Evolutionary conservation across 2,329 filamentous ascomycete species (phyloP).

Genomic region (Leptographium flavum): DNA sequence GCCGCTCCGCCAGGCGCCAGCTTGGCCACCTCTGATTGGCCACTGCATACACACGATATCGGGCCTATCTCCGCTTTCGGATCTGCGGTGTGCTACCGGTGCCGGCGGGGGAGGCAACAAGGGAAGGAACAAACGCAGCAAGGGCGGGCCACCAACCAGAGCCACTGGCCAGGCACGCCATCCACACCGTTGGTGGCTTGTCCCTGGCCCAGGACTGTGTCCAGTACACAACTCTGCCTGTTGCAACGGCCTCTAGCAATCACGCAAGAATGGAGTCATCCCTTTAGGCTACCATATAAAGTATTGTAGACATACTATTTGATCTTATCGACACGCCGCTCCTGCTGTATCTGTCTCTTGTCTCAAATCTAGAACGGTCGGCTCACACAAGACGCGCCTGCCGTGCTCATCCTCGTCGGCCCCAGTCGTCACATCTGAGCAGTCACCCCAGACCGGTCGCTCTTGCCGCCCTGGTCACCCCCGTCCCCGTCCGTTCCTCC

Average conservation of each 20-base stretch:
- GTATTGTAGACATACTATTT: too few relatives aligned
- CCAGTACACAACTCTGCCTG: too few relatives aligned
- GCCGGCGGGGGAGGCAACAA: not conserved
- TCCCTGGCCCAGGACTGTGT: too few relatives aligned
- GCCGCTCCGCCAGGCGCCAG: not conserved
- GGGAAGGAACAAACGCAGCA: too few relatives aligned
- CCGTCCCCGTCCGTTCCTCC: too few relatives aligned
- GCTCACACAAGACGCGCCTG: not conserved
- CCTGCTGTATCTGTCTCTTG: not conserved
- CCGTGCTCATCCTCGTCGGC: not conserved
- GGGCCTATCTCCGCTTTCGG: slow-evolving; percentile 4
- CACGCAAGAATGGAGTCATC: slow-evolving; percentile 4
- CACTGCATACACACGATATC: not conserved
- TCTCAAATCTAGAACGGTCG: too few relatives aligned
- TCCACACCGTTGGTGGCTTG: not conserved
- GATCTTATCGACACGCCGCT: not conserved
- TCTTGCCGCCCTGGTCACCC: not conserved
- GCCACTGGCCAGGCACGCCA: not conserved
- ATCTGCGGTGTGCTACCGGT: not conserved
- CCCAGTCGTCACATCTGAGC: not conserved
- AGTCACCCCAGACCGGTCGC: not conserved
- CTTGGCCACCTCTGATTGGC: not conserved
- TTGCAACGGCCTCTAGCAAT: not conserved
- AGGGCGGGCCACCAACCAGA: slow-evolving; percentile 2
- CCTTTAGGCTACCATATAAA: too few relatives aligned